phyloP scores from a whole-genome alignment of 2,329 filamentous ascomycete genomes.

The Aspergillus neoniger region DNA sequence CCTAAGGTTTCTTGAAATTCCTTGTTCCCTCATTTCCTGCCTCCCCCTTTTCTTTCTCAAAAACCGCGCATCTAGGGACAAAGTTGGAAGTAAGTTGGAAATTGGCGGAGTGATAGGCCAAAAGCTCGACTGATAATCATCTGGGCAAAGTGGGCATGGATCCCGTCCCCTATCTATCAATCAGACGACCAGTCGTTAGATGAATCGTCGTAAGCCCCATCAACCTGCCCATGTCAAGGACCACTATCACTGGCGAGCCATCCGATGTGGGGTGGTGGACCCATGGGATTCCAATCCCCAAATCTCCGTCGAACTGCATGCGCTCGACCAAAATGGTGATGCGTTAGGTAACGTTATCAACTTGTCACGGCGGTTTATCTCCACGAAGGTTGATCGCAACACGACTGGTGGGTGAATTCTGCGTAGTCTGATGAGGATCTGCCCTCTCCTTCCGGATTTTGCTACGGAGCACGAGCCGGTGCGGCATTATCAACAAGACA shows the following conservation, averaged over 20 bases:
- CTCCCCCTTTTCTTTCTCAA: not conserved
- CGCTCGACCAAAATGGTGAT: not conserved
- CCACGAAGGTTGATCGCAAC: not conserved
- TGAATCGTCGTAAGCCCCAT: constrained; percentile 12
- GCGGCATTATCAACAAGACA: not conserved
- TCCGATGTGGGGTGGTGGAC: not conserved
- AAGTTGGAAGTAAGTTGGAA: not conserved
- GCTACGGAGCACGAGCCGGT: constrained; percentile 9
- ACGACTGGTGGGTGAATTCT: not conserved
- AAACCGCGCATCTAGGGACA: not conserved
- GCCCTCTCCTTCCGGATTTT: constrained; percentile 2
- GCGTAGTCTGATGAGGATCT: constrained; percentile 10
- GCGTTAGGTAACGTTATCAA: not conserved
- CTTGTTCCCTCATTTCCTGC: not conserved
- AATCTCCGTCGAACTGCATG: not conserved
- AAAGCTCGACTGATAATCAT: constrained; percentile 2
- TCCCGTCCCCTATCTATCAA: constrained; percentile 2
- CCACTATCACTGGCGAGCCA: not conserved
- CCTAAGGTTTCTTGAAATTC: not conserved
- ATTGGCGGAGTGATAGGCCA: constrained; percentile 2
- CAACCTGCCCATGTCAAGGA: not conserved
- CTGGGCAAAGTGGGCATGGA: constrained; percentile 1
- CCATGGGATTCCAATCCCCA: not conserved
- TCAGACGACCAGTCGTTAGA: constrained; percentile 1
- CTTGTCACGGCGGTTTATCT: constrained; percentile 10